Percentiles rank a stretch among this genome's conserved stretches.
phyloP scores from a whole-genome alignment of 176 grass and related monocot genomes.

The Hsuehochloa calcarea region DNA sequence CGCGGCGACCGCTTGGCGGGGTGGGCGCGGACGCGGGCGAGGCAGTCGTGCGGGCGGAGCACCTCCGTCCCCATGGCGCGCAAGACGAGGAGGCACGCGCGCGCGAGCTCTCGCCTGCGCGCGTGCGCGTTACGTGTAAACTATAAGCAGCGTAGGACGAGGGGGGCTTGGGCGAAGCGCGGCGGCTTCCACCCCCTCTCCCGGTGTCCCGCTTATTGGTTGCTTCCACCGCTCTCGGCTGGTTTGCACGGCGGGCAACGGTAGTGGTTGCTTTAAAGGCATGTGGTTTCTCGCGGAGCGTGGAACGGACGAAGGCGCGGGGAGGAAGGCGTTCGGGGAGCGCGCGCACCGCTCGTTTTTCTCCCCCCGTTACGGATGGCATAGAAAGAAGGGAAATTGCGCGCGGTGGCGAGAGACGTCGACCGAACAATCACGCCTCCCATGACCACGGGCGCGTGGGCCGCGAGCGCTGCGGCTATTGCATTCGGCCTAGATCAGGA shows the following conservation, averaged over 20 bases:
- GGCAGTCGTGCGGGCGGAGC: conserved; percentile 41
- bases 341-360: conserved; percentile 19
- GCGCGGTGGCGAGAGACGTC: neutral
- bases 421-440: neutral
- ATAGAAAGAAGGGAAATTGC: neutral
- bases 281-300: neutral
- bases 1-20: conserved; percentile 29
- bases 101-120: neutral
- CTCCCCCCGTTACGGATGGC: neutral
- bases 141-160: neutral
- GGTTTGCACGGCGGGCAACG: neutral
- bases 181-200: conserved; percentile 47
- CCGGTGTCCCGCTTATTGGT: conserved; percentile 19
- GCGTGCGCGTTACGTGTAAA: neutral
- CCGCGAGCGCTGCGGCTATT: no score
- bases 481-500: neutral
- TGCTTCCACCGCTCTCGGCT: neutral
- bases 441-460: neutral
- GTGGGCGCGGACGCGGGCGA: conserved; percentile 10
- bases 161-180: conserved; percentile 28
- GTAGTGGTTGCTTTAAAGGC: conserved; percentile 9
- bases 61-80: conserved; percentile 39
- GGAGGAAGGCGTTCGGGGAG: neutral
- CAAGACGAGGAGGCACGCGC: neutral
- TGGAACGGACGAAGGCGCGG: conserved; percentile 1